Conservation (phyloP, 805 yeast species). For the Pichia deserticola region DNA sequence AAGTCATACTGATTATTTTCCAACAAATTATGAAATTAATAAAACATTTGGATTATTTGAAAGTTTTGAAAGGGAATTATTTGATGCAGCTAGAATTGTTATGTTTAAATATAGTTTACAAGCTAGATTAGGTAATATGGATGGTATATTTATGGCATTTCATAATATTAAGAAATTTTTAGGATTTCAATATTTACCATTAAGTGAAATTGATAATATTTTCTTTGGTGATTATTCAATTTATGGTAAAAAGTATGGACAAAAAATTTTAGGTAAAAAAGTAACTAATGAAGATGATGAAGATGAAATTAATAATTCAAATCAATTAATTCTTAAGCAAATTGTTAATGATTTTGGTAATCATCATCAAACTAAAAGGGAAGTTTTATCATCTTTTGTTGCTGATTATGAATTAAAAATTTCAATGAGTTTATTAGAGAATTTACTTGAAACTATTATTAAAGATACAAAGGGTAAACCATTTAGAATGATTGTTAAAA, state of each 20-base stretch:
- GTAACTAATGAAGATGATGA: neutral
- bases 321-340: constrained; percentile 9
- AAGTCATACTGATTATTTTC: constrained; percentile 42
- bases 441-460: constrained; percentile 34
- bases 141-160: constrained; percentile 88
- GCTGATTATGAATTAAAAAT: constrained; percentile 65
- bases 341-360: constrained; percentile 23
- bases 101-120: constrained; percentile 81
- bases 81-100: constrained; percentile 68
- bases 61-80: constrained; percentile 75
- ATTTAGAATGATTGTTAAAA: constrained; percentile 29
- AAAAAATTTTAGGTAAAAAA: constrained; percentile 5
- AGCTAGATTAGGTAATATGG: constrained; percentile 94
- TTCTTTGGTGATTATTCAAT: constrained; percentile 35
- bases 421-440: constrained; percentile 47
- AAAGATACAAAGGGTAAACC: constrained; percentile 27
- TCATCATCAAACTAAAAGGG: constrained; percentile 27
- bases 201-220: constrained; percentile 60
- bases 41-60: constrained; percentile 59
- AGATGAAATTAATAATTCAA: neutral
- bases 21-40: constrained; percentile 61
- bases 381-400: constrained; percentile 36
- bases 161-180: constrained; percentile 76
- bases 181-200: constrained; percentile 85
- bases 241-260: neutral